Base-by-base conservation (phyloP, 345 rosid species). In the Populus alba region DNA sequence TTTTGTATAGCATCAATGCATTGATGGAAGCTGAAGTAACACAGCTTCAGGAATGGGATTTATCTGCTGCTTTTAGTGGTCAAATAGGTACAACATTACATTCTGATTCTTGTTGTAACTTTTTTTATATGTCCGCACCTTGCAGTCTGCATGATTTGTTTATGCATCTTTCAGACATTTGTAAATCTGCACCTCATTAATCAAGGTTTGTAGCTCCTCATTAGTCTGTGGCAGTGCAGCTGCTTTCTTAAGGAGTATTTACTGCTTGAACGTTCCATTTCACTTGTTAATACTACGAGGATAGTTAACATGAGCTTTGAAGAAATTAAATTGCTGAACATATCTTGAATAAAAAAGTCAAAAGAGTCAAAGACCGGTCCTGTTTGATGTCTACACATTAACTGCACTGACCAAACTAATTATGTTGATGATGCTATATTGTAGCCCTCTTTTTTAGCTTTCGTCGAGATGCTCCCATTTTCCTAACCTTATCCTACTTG, bases 1-100 rank as follows among this genome's bases (percentile, higher is more conserved):
- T 82, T 76, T 78, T 74, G 82, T 78, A 72, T 31, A 78, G 81
- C 82, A 73, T 80, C 76, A 23, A 66, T 82, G 80, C 78, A 62
- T 37, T 69, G 65, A 68, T 27, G 62, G 63, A 72, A 72, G 61
- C 65, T 4, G n/a, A 68, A 12, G 20, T 15, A 27, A 59, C 71
- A 23, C 62, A 61, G 76, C 29, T 38, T 47, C 73, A 20, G 53
- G 27, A 70, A 78, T 51, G 53, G 33, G 61, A 45, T 66, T 43
- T 69, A 53, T 45, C 39, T 47, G 73, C 73, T 83, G 77, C 86
- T 33, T 76, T 66, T 45, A 43, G 66, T 62, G 70, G 75, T 53
- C 45, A 16, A 71, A 69, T 77, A 79, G 85, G 80, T 47, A 78
- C 62, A 38, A 5, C 45, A 17, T 69, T 18, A 66, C 77, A 47